A percentile compares a stretch with the other conserved stretches of the same genome.
Conservation (phyloP, 129 eudicot species). For the Logfia minima region DNA sequence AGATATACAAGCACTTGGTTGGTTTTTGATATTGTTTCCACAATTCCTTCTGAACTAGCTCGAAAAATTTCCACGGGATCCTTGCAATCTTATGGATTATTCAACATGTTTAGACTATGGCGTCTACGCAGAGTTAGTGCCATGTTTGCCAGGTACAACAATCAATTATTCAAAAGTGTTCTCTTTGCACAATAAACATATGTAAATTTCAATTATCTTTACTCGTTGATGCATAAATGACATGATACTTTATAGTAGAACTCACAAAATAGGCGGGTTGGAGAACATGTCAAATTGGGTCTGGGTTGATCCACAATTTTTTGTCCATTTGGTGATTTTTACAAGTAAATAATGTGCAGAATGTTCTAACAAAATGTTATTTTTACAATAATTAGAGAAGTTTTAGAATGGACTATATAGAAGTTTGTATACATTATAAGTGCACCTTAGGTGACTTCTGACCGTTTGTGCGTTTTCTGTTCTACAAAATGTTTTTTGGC, state of each 20-base stretch:
- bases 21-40: conserved; percentile 58
- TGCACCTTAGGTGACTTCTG: not conserved
- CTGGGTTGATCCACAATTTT: not conserved
- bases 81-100: conserved; percentile 51
- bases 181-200: too few species aligned
- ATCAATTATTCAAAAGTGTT: too few species aligned
- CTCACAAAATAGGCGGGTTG: not conserved
- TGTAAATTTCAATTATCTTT: not conserved
- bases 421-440: not conserved
- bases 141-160: conserved; percentile 59
- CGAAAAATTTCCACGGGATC: conserved; percentile 39
- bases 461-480: not conserved
- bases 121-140: conserved; percentile 82
- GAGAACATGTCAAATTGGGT: not conserved
- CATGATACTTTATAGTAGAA: not conserved
- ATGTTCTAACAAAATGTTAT: not conserved
- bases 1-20: conserved; percentile 59
- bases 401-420: not conserved
- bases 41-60: conserved; percentile 73
- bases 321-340: not conserved
- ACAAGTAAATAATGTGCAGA: not conserved
- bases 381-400: not conserved
- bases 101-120: conserved; percentile 82
- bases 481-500: not conserved
- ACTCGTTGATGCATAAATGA: not conserved